Evolutionary conservation across 768 basidiomycete species (phyloP).

Genomic region (Megacollybia marginata): DNA sequence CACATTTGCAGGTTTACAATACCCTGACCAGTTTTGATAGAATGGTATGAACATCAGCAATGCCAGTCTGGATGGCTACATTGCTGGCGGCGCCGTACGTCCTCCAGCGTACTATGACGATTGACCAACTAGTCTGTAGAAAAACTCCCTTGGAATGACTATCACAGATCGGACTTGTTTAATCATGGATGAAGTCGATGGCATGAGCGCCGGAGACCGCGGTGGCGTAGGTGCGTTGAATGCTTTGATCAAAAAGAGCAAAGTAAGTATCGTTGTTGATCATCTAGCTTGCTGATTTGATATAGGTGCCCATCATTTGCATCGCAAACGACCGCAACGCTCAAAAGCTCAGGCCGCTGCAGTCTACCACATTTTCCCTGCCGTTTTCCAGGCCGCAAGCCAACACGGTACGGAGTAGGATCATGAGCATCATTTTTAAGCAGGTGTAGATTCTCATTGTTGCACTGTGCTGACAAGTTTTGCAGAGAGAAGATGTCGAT

Average conservation of each 20-base stretch:
- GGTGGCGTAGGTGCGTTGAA: constrained; percentile 95
- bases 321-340: constrained; percentile 87
- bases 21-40: constrained; percentile 29
- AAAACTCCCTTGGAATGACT: constrained; percentile 47
- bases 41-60: constrained; percentile 89
- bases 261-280: constrained; percentile 33
- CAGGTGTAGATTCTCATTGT: constrained; percentile 26
- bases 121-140: no score
- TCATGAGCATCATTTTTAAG: constrained; percentile 88
- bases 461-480: background rate
- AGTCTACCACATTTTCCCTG: constrained; percentile 63
- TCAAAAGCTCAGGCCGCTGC: constrained; percentile 89
- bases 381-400: constrained; percentile 78
- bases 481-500: constrained; percentile 87
- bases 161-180: constrained; percentile 80
- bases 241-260: constrained; percentile 87
- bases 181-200: constrained; percentile 99
- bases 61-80: constrained; percentile 80
- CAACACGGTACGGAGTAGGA: constrained; percentile 70
- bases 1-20: background rate
- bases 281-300: background rate
- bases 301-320: constrained; percentile 90
- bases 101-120: no score
- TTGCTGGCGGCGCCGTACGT: constrained; percentile 33
- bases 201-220: constrained; percentile 96